These are phyloP conservation scores for Abrus pulchellus DNA, from an alignment of 306 rosid genomes.

Conservation along the genomic window DNA sequence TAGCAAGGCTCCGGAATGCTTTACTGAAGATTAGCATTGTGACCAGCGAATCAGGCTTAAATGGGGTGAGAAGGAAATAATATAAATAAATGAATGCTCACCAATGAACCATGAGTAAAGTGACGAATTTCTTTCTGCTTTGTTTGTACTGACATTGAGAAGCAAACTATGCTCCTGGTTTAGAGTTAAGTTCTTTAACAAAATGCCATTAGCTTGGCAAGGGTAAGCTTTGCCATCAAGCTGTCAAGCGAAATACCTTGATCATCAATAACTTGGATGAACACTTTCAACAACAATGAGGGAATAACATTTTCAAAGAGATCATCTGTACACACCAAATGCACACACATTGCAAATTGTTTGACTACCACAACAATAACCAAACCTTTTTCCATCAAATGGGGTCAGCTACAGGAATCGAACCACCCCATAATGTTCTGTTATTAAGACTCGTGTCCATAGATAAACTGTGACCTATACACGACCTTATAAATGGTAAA, in stretches of 20 bases:
- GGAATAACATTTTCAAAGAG: background rate
- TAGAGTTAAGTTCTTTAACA: slow-evolving; percentile 58
- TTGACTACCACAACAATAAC: background rate
- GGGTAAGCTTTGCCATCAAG: slow-evolving; percentile 63
- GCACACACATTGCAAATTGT: background rate
- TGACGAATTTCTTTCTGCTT: slow-evolving; percentile 61
- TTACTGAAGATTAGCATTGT: slow-evolving; percentile 9
- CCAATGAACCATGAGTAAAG: slow-evolving; percentile 77
- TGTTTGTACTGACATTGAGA: slow-evolving; percentile 58
- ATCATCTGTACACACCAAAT: background rate
- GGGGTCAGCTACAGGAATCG: too few relatives aligned
- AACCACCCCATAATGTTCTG: too few relatives aligned
- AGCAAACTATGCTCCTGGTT: slow-evolving; percentile 60
- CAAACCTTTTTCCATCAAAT: too few relatives aligned
- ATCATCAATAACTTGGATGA: background rate
- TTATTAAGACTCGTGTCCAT: background rate
- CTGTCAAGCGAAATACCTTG: slow-evolving; percentile 47
- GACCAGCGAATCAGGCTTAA: slow-evolving; percentile 6
- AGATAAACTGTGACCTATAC: background rate
- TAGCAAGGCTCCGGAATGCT: background rate
- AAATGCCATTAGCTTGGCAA: slow-evolving; percentile 50
- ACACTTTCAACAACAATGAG: background rate
- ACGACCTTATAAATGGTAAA: background rate
- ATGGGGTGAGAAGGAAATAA: background rate
- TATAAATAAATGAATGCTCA: slow-evolving; percentile 41